These are phyloP conservation scores for Geotrichum histeridarum DNA, from an alignment of 1,139 yeast genomes.

Conservation along the genomic window DNA sequence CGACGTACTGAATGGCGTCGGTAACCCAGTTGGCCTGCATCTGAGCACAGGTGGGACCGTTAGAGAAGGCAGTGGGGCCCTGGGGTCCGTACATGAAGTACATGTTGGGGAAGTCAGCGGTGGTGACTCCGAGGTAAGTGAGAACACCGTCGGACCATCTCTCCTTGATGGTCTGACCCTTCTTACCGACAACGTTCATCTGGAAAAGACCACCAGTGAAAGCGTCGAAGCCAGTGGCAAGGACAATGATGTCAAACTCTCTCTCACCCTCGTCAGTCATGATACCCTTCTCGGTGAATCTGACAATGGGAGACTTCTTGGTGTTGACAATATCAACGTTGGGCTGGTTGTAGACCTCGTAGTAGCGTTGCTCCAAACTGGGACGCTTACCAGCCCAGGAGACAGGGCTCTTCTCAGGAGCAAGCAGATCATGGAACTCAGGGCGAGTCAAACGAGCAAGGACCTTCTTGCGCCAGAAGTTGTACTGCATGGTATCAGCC, in stretches of 20 bases:
- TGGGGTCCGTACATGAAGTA: constrained; percentile 36
- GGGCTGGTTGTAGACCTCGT: constrained; percentile 32
- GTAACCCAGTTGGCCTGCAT: constrained; percentile 20
- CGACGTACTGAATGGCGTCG: constrained; percentile 15
- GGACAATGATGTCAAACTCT: constrained; percentile 31
- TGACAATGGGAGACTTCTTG: constrained; percentile 28
- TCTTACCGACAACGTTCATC: constrained; percentile 27
- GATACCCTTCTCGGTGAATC: constrained; percentile 29
- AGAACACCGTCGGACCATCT: constrained; percentile 30
- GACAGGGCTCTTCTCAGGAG: constrained; percentile 31
- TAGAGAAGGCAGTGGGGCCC: constrained; percentile 35
- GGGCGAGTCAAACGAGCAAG: constrained; percentile 30
- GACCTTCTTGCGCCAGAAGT: constrained; percentile 31
- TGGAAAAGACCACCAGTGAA: constrained; percentile 33
- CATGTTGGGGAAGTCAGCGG: constrained; percentile 32
- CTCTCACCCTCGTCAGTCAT: constrained; percentile 23
- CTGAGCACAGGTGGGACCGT: constrained; percentile 27
- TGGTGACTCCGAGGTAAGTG: constrained; percentile 31
- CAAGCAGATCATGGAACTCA: constrained; percentile 26
- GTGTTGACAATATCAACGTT: constrained; percentile 33
- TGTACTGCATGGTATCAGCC: constrained; percentile 30
- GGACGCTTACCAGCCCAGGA: constrained; percentile 35
- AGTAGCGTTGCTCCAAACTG: constrained; percentile 29
- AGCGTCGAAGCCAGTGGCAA: constrained; percentile 37
- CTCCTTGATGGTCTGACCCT: constrained; percentile 26